phyloP scores from a whole-genome alignment of 2,329 filamentous ascomycete genomes.

The Fusarium sp. region DNA sequence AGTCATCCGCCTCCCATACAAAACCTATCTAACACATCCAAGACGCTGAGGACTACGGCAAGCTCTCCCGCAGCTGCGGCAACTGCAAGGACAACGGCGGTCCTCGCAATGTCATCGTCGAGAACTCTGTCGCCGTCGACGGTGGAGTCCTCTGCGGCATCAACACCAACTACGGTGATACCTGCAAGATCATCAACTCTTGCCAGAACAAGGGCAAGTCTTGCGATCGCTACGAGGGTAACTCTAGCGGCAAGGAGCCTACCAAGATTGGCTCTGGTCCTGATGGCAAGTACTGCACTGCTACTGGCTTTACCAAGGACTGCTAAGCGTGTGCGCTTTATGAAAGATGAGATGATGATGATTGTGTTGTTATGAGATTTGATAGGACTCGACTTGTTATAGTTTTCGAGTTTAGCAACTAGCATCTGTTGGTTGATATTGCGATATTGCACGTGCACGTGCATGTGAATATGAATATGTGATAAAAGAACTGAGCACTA shows the following conservation, averaged over 20 bases:
- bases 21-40: neutral
- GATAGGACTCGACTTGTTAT: neutral
- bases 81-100: slow-evolving; percentile 42
- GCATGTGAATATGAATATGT: neutral
- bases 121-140: slow-evolving; percentile 31
- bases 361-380: neutral
- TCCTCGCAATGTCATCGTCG: slow-evolving; percentile 34
- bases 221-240: slow-evolving; percentile 35
- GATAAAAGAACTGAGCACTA: neutral
- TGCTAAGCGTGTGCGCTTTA: slow-evolving; percentile 23
- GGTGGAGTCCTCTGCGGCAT: slow-evolving; percentile 40
- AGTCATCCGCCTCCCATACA: neutral
- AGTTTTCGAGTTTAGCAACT: neutral
- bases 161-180: slow-evolving; percentile 42
- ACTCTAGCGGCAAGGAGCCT: slow-evolving; percentile 35
- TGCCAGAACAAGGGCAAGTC: slow-evolving; percentile 38
- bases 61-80: slow-evolving; percentile 61
- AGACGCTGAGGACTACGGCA: slow-evolving; percentile 49
- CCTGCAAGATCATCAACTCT: slow-evolving; percentile 36
- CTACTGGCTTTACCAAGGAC: slow-evolving; percentile 10
- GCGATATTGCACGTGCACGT: neutral
- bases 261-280: slow-evolving; percentile 38
- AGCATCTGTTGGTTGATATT: neutral
- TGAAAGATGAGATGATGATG: neutral
- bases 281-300: slow-evolving; percentile 34